These are phyloP conservation scores for Fagopyrum homotropicum DNA, from an alignment of 148 eudicot species.

Conservation along the genomic window DNA sequence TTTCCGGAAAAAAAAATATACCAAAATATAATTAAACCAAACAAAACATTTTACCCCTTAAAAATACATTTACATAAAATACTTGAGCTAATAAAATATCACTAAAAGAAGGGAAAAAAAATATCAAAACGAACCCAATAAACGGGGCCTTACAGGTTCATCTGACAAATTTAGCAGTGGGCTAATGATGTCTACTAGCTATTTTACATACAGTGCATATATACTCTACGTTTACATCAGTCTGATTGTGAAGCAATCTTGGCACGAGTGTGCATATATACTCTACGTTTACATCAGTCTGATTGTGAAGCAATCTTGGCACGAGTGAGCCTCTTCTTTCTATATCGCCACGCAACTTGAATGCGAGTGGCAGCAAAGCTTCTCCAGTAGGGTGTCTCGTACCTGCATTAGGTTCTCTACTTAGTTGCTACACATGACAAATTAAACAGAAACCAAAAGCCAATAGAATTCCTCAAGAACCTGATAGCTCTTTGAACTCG, in stretches of 20 bases:
- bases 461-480: conserved; percentile 10
- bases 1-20: too few relatives aligned
- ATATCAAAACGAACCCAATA: too few relatives aligned
- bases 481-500: conserved; percentile 71
- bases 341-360: conserved; percentile 78
- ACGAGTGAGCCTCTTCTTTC: conserved; percentile 48
- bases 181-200: too few relatives aligned
- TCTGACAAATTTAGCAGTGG: background rate
- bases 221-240: background rate
- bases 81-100: too few relatives aligned
- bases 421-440: background rate
- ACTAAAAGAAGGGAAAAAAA: too few relatives aligned
- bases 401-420: conserved; percentile 25
- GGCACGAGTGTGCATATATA: conserved; percentile 16
- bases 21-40: too few relatives aligned
- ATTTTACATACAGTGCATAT: background rate
- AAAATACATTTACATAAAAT: too few relatives aligned
- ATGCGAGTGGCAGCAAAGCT: conserved; percentile 51
- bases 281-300: background rate
- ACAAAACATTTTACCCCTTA: too few relatives aligned
- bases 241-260: background rate
- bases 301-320: conserved; percentile 4
- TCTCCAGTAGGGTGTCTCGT: conserved; percentile 78
- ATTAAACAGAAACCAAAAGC: background rate
- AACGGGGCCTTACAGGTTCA: too few relatives aligned